A percentile compares a stretch with the other conserved stretches of the same genome.
phyloP scores from a whole-genome alignment of 495 filamentous ascomycete species.

The Xylaria telfairii region DNA sequence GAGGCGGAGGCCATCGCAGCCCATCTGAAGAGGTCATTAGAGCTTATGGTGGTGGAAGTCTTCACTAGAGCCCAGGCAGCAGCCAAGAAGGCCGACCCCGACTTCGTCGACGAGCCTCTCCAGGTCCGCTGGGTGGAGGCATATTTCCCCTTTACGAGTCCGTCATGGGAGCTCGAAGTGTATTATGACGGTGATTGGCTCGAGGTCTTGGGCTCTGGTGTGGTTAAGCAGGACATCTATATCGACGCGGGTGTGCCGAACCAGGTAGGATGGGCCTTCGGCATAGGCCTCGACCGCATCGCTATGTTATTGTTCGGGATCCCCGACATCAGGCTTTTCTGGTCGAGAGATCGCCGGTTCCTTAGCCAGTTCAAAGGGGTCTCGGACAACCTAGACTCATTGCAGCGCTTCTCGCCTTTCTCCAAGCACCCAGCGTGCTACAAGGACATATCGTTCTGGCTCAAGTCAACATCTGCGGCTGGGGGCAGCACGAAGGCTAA shows the following conservation, averaged over 20 bases:
- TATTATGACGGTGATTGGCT: constrained; percentile 96
- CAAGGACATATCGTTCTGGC: constrained; percentile 95
- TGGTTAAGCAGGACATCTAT: constrained; percentile 80
- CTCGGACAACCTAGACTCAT: constrained; percentile 49
- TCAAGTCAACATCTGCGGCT: constrained; percentile 62
- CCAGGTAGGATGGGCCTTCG: constrained; percentile 93
- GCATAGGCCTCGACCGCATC: constrained; percentile 88
- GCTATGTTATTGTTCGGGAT: constrained; percentile 97
- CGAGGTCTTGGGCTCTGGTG: constrained; percentile 92
- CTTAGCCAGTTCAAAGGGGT: constrained; percentile 75
- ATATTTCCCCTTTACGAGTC: constrained; percentile 95
- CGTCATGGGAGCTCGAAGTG: constrained; percentile 95
- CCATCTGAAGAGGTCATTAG: constrained; percentile 89
- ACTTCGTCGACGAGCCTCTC: constrained; percentile 67
- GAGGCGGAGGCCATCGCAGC: constrained; percentile 84
- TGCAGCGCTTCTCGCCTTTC: constrained; percentile 80
- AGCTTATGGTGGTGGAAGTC: constrained; percentile 86
- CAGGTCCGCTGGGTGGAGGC: constrained; percentile 93
- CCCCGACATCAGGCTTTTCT: constrained; percentile 97
- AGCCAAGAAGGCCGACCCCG: constrained; percentile 56
- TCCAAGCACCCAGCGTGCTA: constrained; percentile 86
- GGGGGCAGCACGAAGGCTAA: constrained; percentile 56
- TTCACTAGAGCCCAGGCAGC: constrained; percentile 80
- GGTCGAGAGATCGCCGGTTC: constrained; percentile 85
- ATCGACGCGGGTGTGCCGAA: constrained; percentile 75